phyloP scores from a whole-genome alignment of 129 eudicot genomes.

The Artemisia argyi region DNA sequence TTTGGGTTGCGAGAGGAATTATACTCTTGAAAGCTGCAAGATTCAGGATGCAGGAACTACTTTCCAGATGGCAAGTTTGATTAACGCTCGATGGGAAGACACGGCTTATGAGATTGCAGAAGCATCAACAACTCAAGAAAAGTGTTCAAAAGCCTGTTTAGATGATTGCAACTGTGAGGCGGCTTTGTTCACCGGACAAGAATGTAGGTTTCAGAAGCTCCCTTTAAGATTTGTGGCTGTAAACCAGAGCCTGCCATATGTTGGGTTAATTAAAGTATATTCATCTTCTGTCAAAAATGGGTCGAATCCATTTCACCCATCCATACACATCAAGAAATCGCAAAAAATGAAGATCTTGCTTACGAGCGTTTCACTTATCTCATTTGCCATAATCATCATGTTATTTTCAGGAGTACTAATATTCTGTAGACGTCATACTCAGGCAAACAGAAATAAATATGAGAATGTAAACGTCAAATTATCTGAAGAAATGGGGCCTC shows the following conservation, averaged over 20 bases:
- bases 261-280: slow-evolving; percentile 19
- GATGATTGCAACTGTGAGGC: slow-evolving; percentile 45
- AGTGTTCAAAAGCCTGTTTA: slow-evolving; percentile 32
- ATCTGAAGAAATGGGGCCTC: slow-evolving; percentile 15
- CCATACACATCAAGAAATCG: slow-evolving; percentile 6
- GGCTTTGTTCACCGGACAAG: slow-evolving; percentile 21
- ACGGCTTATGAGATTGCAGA: slow-evolving; percentile 14
- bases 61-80: slow-evolving; percentile 8
- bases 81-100: slow-evolving; percentile 31
- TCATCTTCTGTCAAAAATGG: not conserved
- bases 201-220: slow-evolving; percentile 36
- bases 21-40: slow-evolving; percentile 27
- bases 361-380: slow-evolving; percentile 23
- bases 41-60: not conserved
- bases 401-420: slow-evolving; percentile 19
- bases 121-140: slow-evolving; percentile 16
- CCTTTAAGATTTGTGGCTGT: slow-evolving; percentile 29
- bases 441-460: slow-evolving; percentile 8
- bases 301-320: not conserved
- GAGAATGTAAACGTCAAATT: slow-evolving; percentile 12
- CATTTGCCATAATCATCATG: slow-evolving; percentile 9
- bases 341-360: slow-evolving; percentile 6
- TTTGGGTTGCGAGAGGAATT: slow-evolving; percentile 39
- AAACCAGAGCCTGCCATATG: not conserved
- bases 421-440: not conserved